Conservation (phyloP, 176 grass and related monocot genomes). For the Oryza longistaminata region DNA sequence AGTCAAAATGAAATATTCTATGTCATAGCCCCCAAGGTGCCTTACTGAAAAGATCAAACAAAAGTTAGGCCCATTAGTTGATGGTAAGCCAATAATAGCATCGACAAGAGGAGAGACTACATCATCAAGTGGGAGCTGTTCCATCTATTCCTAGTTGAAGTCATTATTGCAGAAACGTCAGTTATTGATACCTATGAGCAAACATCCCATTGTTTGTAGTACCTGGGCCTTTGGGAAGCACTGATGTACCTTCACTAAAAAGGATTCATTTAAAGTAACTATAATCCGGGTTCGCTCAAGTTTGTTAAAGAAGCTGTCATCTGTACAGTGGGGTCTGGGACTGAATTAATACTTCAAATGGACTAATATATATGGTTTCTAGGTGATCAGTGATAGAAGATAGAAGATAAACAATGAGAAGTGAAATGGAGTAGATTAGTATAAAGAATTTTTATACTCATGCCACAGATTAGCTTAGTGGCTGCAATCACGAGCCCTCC, state of each 20-base stretch:
- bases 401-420: not conserved
- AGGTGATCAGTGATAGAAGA: not conserved
- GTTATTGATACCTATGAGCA: not conserved
- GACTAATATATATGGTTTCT: not conserved
- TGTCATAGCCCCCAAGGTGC: not conserved
- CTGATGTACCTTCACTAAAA: not conserved
- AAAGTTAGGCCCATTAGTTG: not conserved
- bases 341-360: slow-evolving; percentile 4
- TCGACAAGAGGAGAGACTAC: not conserved
- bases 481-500: not conserved
- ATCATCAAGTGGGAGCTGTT: not conserved
- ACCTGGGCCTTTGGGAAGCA: not conserved
- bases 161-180: not conserved
- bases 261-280: not conserved
- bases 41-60: not conserved
- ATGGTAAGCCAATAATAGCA: not conserved
- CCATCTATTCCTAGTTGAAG: not conserved
- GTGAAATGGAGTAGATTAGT: not conserved
- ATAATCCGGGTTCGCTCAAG: not conserved
- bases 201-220: not conserved
- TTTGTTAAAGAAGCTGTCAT: slow-evolving; percentile 2
- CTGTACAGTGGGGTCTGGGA: not conserved
- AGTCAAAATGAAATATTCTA: not conserved
- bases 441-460: not conserved
- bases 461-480: not conserved